phyloP scores from a whole-genome alignment of 75 land plant species.

The Cupressus sempervirens region DNA sequence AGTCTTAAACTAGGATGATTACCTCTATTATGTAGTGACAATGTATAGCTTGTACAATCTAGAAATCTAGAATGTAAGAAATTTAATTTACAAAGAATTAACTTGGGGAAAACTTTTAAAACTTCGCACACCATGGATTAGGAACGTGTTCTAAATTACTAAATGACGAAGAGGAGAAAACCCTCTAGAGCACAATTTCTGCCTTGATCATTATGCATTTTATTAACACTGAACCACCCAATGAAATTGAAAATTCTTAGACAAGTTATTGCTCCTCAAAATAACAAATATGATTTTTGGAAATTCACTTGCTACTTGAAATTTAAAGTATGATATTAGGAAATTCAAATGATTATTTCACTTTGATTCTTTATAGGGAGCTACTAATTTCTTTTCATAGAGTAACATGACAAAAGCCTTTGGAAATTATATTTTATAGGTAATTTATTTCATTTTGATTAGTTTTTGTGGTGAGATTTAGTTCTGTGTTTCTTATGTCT shows the following conservation, averaged over 20 bases:
- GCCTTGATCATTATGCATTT: background rate
- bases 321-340: too few species aligned
- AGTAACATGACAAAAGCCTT: slow-evolving; percentile 76
- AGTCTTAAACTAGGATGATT: too few species aligned
- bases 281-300: background rate
- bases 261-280: background rate
- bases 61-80: too few species aligned
- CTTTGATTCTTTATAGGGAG: slow-evolving; percentile 43
- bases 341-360: background rate
- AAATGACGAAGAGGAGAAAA: background rate
- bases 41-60: background rate
- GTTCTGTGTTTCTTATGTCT: background rate
- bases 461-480: background rate
- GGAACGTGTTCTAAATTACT: background rate
- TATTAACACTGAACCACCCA: background rate
- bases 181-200: background rate
- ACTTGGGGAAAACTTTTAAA: too few species aligned
- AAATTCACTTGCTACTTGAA: too few species aligned
- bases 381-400: slow-evolving; percentile 72
- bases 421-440: slow-evolving; percentile 86
- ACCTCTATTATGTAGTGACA: too few species aligned
- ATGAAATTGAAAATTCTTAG: background rate
- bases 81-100: background rate
- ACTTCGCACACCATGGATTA: background rate
- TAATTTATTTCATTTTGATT: slow-evolving; percentile 8